Base-by-base conservation (phyloP, 371 early-diverging fungal genomes). In the Mycotypha africana region DNA sequence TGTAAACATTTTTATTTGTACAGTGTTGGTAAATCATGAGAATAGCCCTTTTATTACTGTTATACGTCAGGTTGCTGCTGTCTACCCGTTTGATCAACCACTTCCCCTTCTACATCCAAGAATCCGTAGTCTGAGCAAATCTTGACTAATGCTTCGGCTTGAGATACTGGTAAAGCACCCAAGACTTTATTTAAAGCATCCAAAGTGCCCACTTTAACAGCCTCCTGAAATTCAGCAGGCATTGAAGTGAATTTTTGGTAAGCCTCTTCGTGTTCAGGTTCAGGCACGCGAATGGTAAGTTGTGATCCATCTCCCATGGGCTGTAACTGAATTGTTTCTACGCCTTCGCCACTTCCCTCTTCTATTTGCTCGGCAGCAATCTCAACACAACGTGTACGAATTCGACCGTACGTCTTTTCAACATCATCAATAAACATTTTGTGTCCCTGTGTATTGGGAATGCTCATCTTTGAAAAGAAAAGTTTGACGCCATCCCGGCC, bases 341-440 rank as follows among this genome's bases (percentile, higher is more conserved):
- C 78, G n/a, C 77, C 83, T 12, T 78, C 53, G 14, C 76, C 55
- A 2, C 63, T 70, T 12, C 68, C 77, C 34, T 74, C 67, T 26
- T 86, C 79, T n/a, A n/a, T n/a, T n/a, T n/a, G n/a, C n/a, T n/a
- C n/a, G 37, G 69, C 67, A 23, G 62, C 61, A 17, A 93, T 76
- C 14, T 84, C 84, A 39, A 72, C 66, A 63, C 89, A 93, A 17
- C 96, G 84, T 2, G 69, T 72, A 37, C 65, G 62, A 49, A 97
- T 92, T 52, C 85, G 89, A 10, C 66, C 64, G 59, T 91, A 93
- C 2, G 91, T 91, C 20, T 81, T 73, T 23, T 81, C 74, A 14
- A 92, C 88, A 70, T 97, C 96, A 35, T 81, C 78, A 52, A 74
- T 69, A 61, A 94, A 95, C 78, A 93, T 79, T 23, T 80, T 70